A percentile compares a stretch with the other conserved stretches of the same genome.
phyloP scores from a whole-genome alignment of 768 basidiomycete species.

The Termitomyces sp. region DNA sequence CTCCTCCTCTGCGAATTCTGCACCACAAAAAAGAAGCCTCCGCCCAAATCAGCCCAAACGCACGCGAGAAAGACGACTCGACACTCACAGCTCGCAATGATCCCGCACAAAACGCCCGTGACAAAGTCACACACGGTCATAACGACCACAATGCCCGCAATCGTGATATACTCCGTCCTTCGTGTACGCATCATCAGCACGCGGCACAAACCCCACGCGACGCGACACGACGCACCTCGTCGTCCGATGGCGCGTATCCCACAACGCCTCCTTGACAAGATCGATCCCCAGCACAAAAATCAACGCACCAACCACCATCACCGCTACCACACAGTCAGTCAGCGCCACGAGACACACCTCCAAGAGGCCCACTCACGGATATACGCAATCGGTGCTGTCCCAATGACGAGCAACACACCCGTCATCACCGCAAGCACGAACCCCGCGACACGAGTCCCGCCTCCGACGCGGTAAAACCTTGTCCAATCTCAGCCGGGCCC shows the following conservation, averaged over 20 bases:
- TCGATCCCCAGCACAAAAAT: slow-evolving; percentile 95
- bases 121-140: slow-evolving; percentile 98
- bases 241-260: slow-evolving; percentile 90
- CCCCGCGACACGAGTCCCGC: slow-evolving; percentile 76
- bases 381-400: slow-evolving; percentile 86
- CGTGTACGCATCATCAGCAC: background rate
- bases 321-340: slow-evolving; percentile 39
- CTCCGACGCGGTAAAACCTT: slow-evolving; percentile 87
- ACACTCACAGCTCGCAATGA: slow-evolving; percentile 78
- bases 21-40: slow-evolving; percentile 94
- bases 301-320: slow-evolving; percentile 86
- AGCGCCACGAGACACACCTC: too few relatives aligned
- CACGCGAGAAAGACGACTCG: too few relatives aligned
- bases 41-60: background rate
- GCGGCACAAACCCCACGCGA: too few relatives aligned
- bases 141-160: slow-evolving; percentile 78
- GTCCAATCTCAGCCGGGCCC: too few relatives aligned
- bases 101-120: slow-evolving; percentile 86
- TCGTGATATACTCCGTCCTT: slow-evolving; percentile 74
- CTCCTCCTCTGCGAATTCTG: slow-evolving; percentile 84
- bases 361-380: slow-evolving; percentile 57
- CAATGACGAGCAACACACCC: slow-evolving; percentile 64
- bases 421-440: slow-evolving; percentile 81
- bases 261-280: slow-evolving; percentile 90
- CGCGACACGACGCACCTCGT: slow-evolving; percentile 64